Evolutionary conservation across 148 eudicot genomes (phyloP).

Genomic region (Cornus kousa): DNA sequence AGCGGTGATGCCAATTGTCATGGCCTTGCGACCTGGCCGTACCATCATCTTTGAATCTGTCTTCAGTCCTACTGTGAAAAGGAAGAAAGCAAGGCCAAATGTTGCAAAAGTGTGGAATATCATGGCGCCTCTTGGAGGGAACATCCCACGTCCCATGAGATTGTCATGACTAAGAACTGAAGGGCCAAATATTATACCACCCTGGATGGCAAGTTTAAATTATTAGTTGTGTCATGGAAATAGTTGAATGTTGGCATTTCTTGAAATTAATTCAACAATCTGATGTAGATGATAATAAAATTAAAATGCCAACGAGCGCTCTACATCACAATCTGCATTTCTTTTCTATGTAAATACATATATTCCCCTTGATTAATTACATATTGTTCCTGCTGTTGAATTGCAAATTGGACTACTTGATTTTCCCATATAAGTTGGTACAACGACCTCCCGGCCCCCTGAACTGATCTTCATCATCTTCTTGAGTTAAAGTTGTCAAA

Average conservation of each 20-base stretch:
- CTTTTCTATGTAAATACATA: too few relatives aligned
- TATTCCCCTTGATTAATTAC: too few relatives aligned
- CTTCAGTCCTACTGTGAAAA: slow-evolving; percentile 54
- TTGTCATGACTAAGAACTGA: slow-evolving; percentile 39
- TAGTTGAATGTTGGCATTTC: neutral
- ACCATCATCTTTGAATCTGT: slow-evolving; percentile 42
- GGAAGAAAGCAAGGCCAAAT: slow-evolving; percentile 56
- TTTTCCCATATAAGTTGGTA: too few relatives aligned
- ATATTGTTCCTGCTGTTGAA: too few relatives aligned
- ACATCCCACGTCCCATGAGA: slow-evolving; percentile 20
- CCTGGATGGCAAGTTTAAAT: neutral
- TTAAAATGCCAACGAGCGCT: too few relatives aligned
- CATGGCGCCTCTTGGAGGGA: slow-evolving; percentile 47
- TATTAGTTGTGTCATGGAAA: neutral
- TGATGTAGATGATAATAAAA: neutral
- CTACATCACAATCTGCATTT: too few relatives aligned
- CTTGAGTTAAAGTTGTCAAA: too few relatives aligned
- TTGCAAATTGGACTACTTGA: too few relatives aligned
- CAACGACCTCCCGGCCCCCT: too few relatives aligned
- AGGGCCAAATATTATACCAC: slow-evolving; percentile 62
- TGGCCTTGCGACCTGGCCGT: slow-evolving; percentile 30
- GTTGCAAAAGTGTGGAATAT: slow-evolving; percentile 50
- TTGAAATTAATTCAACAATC: neutral
- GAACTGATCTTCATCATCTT: too few relatives aligned
- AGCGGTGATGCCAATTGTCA: slow-evolving; percentile 27